Conservation (phyloP, 768 basidiomycete genomes). For the Brasilioporus rufonigricans region DNA sequence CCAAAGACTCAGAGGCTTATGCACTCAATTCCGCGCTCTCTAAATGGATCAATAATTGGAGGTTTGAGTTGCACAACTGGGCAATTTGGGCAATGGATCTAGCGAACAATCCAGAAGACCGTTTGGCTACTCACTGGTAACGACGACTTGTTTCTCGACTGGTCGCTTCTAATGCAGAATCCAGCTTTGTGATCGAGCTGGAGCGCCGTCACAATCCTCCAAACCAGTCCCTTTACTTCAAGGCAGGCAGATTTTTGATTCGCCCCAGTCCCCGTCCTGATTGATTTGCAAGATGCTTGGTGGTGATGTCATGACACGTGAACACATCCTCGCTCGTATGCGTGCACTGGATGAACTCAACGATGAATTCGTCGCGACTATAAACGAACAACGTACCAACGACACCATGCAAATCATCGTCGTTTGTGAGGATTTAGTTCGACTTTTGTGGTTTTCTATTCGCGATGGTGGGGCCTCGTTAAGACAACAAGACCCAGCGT, state of each 20-base stretch:
- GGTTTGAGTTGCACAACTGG: slow-evolving; percentile 17
- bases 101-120: slow-evolving; percentile 23
- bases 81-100: slow-evolving; percentile 25
- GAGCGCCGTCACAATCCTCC: slow-evolving; percentile 17
- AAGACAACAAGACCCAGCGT: slow-evolving; percentile 11
- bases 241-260: slow-evolving; percentile 4
- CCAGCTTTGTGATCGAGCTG: slow-evolving; percentile 23
- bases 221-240: slow-evolving; percentile 19
- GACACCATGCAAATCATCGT: slow-evolving; percentile 30
- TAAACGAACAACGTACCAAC: slow-evolving; percentile 20
- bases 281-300: slow-evolving; percentile 19
- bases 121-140: slow-evolving; percentile 27
- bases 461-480: slow-evolving; percentile 25
- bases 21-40: slow-evolving; percentile 23
- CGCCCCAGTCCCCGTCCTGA: neutral
- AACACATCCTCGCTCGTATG: slow-evolving; percentile 16
- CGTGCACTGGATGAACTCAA: slow-evolving; percentile 7
- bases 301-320: slow-evolving; percentile 24
- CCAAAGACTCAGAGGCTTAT: slow-evolving; percentile 11
- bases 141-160: neutral
- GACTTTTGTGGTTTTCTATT: slow-evolving; percentile 32
- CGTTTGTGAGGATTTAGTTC: slow-evolving; percentile 19
- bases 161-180: neutral
- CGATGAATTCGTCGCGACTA: slow-evolving; percentile 19
- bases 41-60: slow-evolving; percentile 28